Conservation (phyloP, 768 basidiomycete genomes). For the Termitomyces sp. region DNA sequence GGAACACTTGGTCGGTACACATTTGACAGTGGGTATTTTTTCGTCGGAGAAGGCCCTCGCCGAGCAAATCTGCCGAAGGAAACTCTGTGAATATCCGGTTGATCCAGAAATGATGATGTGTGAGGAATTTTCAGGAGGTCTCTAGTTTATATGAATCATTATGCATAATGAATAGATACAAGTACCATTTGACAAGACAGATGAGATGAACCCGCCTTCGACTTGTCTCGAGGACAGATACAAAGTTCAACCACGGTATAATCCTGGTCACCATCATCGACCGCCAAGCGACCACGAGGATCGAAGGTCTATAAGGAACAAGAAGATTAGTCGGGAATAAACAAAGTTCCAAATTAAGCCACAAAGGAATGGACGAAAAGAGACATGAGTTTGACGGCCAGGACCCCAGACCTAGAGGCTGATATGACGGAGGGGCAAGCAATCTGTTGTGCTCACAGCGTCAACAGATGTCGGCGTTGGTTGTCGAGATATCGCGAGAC, state of each 20-base stretch:
- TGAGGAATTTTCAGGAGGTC: background rate
- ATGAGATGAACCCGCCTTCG: background rate
- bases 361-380: constrained; percentile 18
- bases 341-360: constrained; percentile 15
- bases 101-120: background rate
- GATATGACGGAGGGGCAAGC: background rate
- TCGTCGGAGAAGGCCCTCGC: background rate
- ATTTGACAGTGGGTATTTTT: background rate
- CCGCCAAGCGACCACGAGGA: background rate
- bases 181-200: background rate
- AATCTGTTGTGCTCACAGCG: background rate
- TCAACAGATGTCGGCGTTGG: background rate
- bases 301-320: constrained; percentile 18
- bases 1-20: background rate
- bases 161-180: background rate
- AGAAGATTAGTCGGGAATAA: constrained; percentile 9
- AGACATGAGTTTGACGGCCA: background rate
- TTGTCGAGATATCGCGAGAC: background rate
- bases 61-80: background rate
- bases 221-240: background rate
- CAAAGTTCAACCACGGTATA: background rate
- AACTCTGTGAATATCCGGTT: too few relatives aligned
- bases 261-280: background rate
- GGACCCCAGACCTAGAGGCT: constrained; percentile 3
- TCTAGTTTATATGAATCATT: background rate